phyloP scores from a whole-genome alignment of 2,329 filamentous ascomycete genomes.

The Sporothrix globosa region DNA sequence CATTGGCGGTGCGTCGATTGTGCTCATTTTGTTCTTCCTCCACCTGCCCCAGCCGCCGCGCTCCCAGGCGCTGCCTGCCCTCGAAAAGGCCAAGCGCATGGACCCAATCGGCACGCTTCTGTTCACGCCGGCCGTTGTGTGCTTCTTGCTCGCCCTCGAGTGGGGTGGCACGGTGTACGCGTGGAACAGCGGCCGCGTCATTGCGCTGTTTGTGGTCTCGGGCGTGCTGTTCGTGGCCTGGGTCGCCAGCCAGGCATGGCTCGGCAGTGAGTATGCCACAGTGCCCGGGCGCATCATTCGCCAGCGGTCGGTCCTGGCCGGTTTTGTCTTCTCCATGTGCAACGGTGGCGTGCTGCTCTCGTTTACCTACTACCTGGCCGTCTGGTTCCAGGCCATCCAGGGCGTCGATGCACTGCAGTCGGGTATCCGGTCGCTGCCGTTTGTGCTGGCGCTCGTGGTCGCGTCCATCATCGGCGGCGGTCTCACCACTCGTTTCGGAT shows the following conservation, averaged over 20 bases:
- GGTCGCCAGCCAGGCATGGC: constrained; percentile 42
- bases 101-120: constrained; percentile 37
- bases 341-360: constrained; percentile 23
- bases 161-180: constrained; percentile 47
- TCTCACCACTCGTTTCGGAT: constrained; percentile 47
- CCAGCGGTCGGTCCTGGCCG: constrained; percentile 37
- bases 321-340: not conserved
- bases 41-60: constrained; percentile 38
- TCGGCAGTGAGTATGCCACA: constrained; percentile 41
- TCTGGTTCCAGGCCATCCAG: constrained; percentile 53
- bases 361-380: constrained; percentile 35
- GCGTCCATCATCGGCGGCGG: constrained; percentile 48
- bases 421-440: constrained; percentile 49
- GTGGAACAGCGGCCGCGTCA: constrained; percentile 43
- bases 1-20: constrained; percentile 43
- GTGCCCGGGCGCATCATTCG: constrained; percentile 46
- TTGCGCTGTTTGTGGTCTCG: constrained; percentile 42
- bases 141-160: constrained; percentile 51
- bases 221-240: constrained; percentile 41
- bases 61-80: constrained; percentile 18
- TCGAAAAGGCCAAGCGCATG: constrained; percentile 46
- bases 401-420: constrained; percentile 46
- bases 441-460: constrained; percentile 48
- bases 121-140: constrained; percentile 44
- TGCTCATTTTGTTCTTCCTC: constrained; percentile 40